Evolutionary conservation across 108 stramenopile genomes (phyloP).

Genomic region (Nitzschia sp.): DNA sequence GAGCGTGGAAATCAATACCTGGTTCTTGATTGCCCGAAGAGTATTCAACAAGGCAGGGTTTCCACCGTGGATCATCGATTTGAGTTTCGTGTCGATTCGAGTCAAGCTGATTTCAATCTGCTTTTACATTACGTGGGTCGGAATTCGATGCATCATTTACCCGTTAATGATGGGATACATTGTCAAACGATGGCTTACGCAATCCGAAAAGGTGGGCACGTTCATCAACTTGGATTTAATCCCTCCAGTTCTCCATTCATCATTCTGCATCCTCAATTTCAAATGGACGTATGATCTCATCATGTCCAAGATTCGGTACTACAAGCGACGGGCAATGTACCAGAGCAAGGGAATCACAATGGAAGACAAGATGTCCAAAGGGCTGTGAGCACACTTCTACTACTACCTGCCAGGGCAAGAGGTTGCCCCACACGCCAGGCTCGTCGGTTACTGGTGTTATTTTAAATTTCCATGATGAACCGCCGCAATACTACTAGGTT

Average conservation of each 20-base stretch:
- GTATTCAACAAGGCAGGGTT: slow-evolving; percentile 90
- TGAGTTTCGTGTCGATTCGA: slow-evolving; percentile 70
- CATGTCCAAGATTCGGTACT: slow-evolving; percentile 68
- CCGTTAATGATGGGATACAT: slow-evolving; percentile 48
- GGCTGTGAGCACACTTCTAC: slow-evolving; percentile 1
- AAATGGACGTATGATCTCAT: slow-evolving; percentile 88
- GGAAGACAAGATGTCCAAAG: slow-evolving; percentile 12
- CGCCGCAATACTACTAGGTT: no score
- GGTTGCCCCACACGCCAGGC: no score
- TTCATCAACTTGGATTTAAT: slow-evolving; percentile 47
- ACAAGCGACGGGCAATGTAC: slow-evolving; percentile 30
- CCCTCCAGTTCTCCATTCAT: slow-evolving; percentile 56
- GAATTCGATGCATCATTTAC: slow-evolving; percentile 68
- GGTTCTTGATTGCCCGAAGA: slow-evolving; percentile 87
- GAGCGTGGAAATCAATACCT: slow-evolving; percentile 87
- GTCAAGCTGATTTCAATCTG: slow-evolving; percentile 80
- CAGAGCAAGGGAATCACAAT: slow-evolving; percentile 10
- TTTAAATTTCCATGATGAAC: no score
- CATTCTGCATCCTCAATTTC: slow-evolving; percentile 75
- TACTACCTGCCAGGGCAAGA: no score
- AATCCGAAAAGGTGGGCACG: slow-evolving; percentile 38
- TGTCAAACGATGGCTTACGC: slow-evolving; percentile 35
- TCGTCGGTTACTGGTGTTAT: no score
- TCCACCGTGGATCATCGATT: slow-evolving; percentile 82
- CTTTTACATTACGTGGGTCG: slow-evolving; percentile 79